These are phyloP conservation scores for Neurospora sp. DNA, from an alignment of 495 filamentous ascomycete genomes.

Conservation along the genomic window DNA sequence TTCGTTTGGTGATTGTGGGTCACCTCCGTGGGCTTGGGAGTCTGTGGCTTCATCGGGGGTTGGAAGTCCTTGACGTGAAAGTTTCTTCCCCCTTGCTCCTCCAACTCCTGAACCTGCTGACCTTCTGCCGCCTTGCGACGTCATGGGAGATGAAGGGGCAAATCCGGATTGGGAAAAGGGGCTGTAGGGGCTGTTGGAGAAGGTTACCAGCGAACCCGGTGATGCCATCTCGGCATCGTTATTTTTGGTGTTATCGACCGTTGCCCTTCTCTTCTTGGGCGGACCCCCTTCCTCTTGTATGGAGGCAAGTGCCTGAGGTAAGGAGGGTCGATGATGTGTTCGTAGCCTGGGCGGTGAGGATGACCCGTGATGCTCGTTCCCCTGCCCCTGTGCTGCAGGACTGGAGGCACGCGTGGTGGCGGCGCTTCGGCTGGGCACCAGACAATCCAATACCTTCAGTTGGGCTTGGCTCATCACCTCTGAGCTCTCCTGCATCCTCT, in stretches of 20 bases:
- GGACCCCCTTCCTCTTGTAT: not conserved
- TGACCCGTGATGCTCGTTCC: constrained; percentile 21
- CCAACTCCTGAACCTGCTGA: not conserved
- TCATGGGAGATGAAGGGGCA: not conserved
- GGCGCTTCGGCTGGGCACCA: constrained; percentile 41
- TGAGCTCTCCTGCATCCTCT: constrained; percentile 9
- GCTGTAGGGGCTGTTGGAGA: not conserved
- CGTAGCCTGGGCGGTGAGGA: not conserved
- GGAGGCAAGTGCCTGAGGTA: not conserved
- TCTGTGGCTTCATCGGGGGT: not conserved
- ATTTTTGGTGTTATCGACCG: not conserved
- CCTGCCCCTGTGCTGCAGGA: constrained; percentile 24
- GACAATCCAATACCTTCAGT: constrained; percentile 43
- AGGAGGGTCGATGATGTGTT: not conserved
- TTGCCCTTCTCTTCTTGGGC: not conserved
- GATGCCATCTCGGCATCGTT: not conserved
- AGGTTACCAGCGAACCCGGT: not conserved
- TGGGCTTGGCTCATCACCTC: constrained; percentile 44
- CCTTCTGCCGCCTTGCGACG: not conserved
- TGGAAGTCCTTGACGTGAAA: not conserved
- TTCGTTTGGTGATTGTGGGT: not conserved
- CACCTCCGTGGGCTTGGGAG: not conserved
- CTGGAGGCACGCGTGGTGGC: constrained; percentile 50
- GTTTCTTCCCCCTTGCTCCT: not conserved
- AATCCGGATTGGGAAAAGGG: not conserved